These are phyloP conservation scores for Inga laurina DNA, from an alignment of 306 rosid genomes.

Conservation along the genomic window DNA sequence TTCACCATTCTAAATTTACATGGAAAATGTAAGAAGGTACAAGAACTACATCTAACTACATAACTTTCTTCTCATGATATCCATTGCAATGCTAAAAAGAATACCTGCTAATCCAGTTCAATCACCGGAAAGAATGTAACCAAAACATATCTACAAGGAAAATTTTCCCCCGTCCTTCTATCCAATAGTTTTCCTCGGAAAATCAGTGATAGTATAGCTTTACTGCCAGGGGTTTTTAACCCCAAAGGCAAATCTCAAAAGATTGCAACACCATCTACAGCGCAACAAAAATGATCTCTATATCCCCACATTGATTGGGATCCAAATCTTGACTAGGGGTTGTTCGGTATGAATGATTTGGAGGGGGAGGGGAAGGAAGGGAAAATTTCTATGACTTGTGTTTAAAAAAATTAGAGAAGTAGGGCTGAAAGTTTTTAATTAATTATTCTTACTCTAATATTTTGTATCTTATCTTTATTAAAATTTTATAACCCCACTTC, in stretches of 20 bases:
- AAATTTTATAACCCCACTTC: too few relatives aligned
- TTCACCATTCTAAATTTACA: not conserved
- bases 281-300: not conserved
- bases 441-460: too few relatives aligned
- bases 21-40: not conserved
- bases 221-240: slow-evolving; percentile 25
- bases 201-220: slow-evolving; percentile 33
- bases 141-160: slow-evolving; percentile 26
- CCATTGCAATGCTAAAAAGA: slow-evolving; percentile 32
- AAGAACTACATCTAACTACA: slow-evolving; percentile 4
- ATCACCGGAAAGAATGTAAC: slow-evolving; percentile 32
- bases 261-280: slow-evolving; percentile 11
- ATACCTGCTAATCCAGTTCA: slow-evolving; percentile 33
- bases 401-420: too few relatives aligned
- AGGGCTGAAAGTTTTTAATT: too few relatives aligned
- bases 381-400: too few relatives aligned
- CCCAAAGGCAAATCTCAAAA: slow-evolving; percentile 22
- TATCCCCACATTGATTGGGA: not conserved
- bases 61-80: slow-evolving; percentile 26
- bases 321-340: slow-evolving; percentile 27
- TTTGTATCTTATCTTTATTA: too few relatives aligned
- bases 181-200: slow-evolving; percentile 23
- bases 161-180: slow-evolving; percentile 1
- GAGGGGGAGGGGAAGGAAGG: too few relatives aligned
- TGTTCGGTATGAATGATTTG: too few relatives aligned